Base-by-base conservation (phyloP, 192 early-diverging fungal species). In the Coemansia sp. region DNA sequence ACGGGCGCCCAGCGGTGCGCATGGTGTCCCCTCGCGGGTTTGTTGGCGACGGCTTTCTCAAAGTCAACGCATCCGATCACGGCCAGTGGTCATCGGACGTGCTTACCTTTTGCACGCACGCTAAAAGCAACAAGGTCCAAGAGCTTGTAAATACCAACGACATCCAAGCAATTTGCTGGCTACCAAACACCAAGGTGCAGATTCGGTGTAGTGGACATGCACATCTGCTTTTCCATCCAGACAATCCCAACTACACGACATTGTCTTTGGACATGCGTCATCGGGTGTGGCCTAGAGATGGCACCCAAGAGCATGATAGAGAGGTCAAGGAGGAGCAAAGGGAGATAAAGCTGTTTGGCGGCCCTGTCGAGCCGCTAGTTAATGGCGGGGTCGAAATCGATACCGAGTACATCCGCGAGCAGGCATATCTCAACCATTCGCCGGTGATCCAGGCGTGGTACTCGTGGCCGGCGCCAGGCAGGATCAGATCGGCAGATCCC, bases 391-490 rank as follows among this genome's bases (percentile, higher is more conserved):
- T 66, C 11, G 60, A 64, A 35, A 62, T 79, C 30, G 71, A 79
- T 32, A 51, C 29, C 14, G 76, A 73, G 67, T 73, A 57, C 53
- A 73, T 79, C 28, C 76, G 76, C 67, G 76, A 79, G 61, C 67
- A 73, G 34, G 76, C 76, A 22, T 79, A 61, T 30, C 54, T 70
- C 25, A 47, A 79, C 55, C 76, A 79, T 58, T 56, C 67, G 45
- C 76, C 76, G 0, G 67, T 67, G 19, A 48, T 62, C 25, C 76
- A 79, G 55, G 76, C 76, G 1, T 79, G 76, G 76, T 79, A 79
- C 54, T 72, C 76, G 58, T 79, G 76, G 76, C 76, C 76, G n/a
- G 51, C 76, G 35, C 76, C 76, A 0, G 76, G 76, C 10, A 65
- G 29, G 27, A 60, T 69, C 48, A 68, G 71, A 25, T 39, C 53